Percentiles rank a stretch among this genome's conserved stretches.
These are phyloP conservation scores for Fusarium beomiforme DNA, from an alignment of 2,329 filamentous ascomycete species.

Conservation along the genomic window DNA sequence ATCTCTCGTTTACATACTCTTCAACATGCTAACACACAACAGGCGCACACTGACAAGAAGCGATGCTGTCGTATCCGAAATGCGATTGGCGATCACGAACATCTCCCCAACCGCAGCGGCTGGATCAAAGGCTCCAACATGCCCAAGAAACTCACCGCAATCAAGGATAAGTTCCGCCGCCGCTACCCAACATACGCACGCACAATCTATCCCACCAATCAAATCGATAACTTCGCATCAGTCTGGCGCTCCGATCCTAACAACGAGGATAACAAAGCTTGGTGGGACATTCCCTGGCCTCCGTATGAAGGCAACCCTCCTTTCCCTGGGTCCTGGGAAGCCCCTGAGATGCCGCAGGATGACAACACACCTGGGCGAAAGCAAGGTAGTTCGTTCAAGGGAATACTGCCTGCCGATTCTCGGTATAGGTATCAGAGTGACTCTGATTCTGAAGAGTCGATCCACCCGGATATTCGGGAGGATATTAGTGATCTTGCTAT, in stretches of 20 bases:
- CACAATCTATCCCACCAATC: conserved; percentile 44
- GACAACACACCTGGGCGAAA: background rate
- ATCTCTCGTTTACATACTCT: rapidly evolving
- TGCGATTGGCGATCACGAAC: conserved; percentile 15
- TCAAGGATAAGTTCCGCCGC: conserved; percentile 40
- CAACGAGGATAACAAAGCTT: conserved; percentile 40
- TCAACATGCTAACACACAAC: background rate
- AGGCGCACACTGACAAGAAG: conserved; percentile 34
- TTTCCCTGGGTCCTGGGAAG: conserved; percentile 35
- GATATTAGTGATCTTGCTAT: conserved; percentile 16
- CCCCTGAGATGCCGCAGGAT: conserved; percentile 19
- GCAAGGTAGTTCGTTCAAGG: background rate
- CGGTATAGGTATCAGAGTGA: conserved; percentile 32
- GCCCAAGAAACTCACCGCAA: conserved; percentile 13
- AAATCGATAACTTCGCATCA: conserved; percentile 19
- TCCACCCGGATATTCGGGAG: conserved; percentile 29
- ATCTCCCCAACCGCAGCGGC: conserved; percentile 48
- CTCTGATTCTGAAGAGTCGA: conserved; percentile 34
- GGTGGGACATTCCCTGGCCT: conserved; percentile 45
- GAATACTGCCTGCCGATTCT: conserved; percentile 15
- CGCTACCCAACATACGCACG: conserved; percentile 41
- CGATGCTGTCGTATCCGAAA: conserved; percentile 44
- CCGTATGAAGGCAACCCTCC: conserved; percentile 36
- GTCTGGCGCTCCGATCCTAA: conserved; percentile 48
- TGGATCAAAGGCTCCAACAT: conserved; percentile 42